A percentile compares a stretch with the other conserved stretches of the same genome.
Evolutionary conservation across 306 rosid species (phyloP).

Genomic region (Sphenostylis stenocarpa): DNA sequence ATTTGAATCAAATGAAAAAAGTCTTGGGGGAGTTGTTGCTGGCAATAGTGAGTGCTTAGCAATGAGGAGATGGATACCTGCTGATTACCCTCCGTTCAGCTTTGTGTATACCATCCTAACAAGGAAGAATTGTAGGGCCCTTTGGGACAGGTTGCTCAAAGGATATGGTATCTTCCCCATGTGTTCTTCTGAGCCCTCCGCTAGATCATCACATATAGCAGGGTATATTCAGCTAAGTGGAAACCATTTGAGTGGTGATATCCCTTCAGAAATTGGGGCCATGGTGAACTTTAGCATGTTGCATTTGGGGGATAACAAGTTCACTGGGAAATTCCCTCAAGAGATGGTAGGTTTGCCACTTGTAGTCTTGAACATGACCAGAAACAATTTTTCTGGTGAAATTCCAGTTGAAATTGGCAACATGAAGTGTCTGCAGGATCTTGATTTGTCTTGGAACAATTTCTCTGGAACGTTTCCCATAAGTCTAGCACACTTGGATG

Average conservation of each 20-base stretch:
- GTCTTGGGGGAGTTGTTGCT: constrained; percentile 19
- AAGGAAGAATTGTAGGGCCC: constrained; percentile 70
- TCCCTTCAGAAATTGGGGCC: constrained; percentile 59
- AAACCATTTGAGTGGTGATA: constrained; percentile 65
- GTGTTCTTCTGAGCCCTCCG: constrained; percentile 46
- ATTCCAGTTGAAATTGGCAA: constrained; percentile 63
- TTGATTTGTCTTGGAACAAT: constrained; percentile 84
- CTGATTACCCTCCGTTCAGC: constrained; percentile 84
- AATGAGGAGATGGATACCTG: constrained; percentile 95
- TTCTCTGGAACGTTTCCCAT: constrained; percentile 76
- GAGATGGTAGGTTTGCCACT: constrained; percentile 57
- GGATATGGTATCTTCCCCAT: constrained; percentile 64
- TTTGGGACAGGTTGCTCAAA: constrained; percentile 75
- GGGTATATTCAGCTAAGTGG: constrained; percentile 86
- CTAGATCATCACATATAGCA: constrained; percentile 44
- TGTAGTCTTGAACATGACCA: constrained; percentile 59
- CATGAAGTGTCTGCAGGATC: constrained; percentile 59
- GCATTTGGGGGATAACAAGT: constrained; percentile 61
- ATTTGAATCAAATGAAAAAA: constrained; percentile 45
- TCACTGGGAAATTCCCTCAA: constrained; percentile 68
- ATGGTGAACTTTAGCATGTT: constrained; percentile 74
- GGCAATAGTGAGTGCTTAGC: constrained; percentile 77
- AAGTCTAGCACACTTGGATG: constrained; percentile 61
- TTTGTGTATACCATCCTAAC: constrained; percentile 72
- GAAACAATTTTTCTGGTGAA: constrained; percentile 69